Conservation (phyloP, 2,329 filamentous ascomycete species). For the Chaetothyriales sp. region DNA sequence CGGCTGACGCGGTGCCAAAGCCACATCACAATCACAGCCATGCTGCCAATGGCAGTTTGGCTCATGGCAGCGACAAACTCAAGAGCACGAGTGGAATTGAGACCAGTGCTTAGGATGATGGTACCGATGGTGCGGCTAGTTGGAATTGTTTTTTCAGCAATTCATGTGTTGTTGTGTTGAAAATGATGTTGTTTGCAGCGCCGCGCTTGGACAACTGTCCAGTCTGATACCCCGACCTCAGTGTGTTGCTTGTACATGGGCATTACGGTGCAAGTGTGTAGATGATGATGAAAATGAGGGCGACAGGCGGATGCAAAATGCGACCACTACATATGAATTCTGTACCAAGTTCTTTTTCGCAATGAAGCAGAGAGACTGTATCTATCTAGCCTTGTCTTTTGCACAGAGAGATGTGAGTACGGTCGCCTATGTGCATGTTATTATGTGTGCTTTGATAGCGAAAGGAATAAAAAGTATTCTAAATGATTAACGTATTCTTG, state of each 20-base stretch:
- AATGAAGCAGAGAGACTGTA: not conserved
- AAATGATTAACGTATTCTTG: no score
- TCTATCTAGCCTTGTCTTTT: not conserved
- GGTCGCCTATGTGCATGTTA: no score
- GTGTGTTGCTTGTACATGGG: not conserved
- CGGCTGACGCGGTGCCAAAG: slow-evolving; percentile 28
- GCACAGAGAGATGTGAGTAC: no score
- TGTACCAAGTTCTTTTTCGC: not conserved
- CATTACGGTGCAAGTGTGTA: not conserved
- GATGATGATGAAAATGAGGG: not conserved
- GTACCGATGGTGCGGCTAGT: not conserved
- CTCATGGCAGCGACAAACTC: not conserved
- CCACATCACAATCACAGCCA: not conserved
- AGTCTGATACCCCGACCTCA: not conserved
- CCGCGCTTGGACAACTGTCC: not conserved
- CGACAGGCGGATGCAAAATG: not conserved
- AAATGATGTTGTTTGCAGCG: not conserved
- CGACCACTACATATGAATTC: not conserved
- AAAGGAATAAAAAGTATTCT: no score
- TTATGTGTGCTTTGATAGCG: no score
- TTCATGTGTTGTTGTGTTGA: not conserved
- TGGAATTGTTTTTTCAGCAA: not conserved
- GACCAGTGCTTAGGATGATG: not conserved
- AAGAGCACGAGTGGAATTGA: not conserved
- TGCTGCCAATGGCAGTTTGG: not conserved